Conservation (phyloP, 2,329 filamentous ascomycete species). For the Aspergillus chevalieri region DNA sequence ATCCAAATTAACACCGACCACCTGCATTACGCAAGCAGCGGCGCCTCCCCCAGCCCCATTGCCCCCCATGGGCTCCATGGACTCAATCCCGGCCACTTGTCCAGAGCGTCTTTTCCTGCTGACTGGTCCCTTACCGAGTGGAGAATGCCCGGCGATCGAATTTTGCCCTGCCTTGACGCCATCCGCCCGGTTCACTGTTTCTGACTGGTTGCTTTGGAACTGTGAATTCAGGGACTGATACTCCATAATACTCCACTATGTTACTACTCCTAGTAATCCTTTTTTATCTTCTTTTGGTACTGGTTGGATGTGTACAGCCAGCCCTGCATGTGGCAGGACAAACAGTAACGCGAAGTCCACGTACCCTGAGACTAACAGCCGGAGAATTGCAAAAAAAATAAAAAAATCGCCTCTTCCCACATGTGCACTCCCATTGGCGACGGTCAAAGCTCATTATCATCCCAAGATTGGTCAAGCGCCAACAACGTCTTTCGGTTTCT, state of each 20-base stretch:
- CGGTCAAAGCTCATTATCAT: constrained; percentile 3
- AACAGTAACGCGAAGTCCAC: no score
- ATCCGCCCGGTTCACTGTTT: constrained; percentile 16
- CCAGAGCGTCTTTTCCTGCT: constrained; percentile 19
- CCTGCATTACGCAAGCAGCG: constrained; percentile 33
- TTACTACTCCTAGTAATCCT: neutral
- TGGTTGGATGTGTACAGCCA: neutral
- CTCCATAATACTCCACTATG: no score
- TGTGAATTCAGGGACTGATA: constrained; percentile 2
- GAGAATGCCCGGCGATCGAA: constrained; percentile 31
- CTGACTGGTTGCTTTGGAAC: neutral
- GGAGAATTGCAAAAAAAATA: neutral
- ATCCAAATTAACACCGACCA: constrained; percentile 28
- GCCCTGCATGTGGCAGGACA: no score
- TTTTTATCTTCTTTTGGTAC: neutral
- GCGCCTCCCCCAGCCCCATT: constrained; percentile 21
- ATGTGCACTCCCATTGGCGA: neutral
- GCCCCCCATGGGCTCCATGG: constrained; percentile 20
- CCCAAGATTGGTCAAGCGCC: constrained; percentile 1
- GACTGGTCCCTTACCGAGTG: constrained; percentile 31
- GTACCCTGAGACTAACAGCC: neutral
- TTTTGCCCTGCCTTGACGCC: constrained; percentile 20
- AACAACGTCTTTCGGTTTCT: constrained; percentile 12
- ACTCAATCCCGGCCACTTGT: constrained; percentile 19
- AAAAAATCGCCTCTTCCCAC: no score